Base-by-base conservation (phyloP, 2,329 filamentous ascomycete species). In the Allantophomopsis cytisporea region DNA sequence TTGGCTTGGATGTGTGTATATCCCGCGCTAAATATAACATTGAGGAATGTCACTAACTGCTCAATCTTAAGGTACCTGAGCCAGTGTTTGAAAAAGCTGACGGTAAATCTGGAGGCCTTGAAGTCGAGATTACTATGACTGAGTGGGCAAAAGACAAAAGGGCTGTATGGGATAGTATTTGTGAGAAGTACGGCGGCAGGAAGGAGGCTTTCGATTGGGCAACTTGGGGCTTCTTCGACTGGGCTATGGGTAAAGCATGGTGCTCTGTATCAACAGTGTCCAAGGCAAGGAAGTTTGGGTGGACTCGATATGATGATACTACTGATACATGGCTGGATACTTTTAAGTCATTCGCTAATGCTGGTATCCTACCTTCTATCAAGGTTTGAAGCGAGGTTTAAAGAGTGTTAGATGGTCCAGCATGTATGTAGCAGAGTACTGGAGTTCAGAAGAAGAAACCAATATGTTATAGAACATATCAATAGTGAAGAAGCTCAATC, bases 181-280 rank as follows among this genome's bases (percentile, higher is more conserved):
- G 35, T 36, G 36, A 39, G 10, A 39, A 40, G 17, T 20, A 34
- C 17, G 41, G 35, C 13, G 23, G 28, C 11, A 38, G 20, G 13
- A 37, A 39, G 34, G 37, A 39, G 12, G 32, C 40, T 3, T 55
- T 54, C 36, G 48, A 51, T 7, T 60, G 62, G 41, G 64, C 61
- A 1, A 67, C 64, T 1, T 68, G 63, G 62, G 52, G 44, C 1
- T 66, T 63, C 39, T 45, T 63, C 38, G 59, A 55, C 45, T 43
- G 41, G 41, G 39, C 16, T 2, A n/a, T 37, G 18, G n/a, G 18
- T 3, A 31, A 16, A 13, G 28, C 43, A 1, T 54, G 50, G 52
- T 31, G 37, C 12, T 49, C 51, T 2, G 41, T 49, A 5, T 47
- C 41, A 2, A 50, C 46, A 1, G 39, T 53, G 7, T 44, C 39